Base-by-base conservation (phyloP, 2,329 filamentous ascomycete species). In the Colletotrichum scovillei region DNA sequence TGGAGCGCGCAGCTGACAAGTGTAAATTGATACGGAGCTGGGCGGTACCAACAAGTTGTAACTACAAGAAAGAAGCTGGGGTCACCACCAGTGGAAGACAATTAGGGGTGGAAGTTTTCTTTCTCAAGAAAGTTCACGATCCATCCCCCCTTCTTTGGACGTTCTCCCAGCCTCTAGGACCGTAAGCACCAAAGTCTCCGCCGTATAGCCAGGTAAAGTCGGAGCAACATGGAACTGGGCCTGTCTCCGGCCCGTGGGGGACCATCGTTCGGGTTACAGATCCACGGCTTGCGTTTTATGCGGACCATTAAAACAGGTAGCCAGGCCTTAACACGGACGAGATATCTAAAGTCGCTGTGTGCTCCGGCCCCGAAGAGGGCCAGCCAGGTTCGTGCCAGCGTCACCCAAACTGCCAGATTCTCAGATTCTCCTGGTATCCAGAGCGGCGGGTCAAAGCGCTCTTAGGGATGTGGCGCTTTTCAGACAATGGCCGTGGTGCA, bases 371-470 rank as follows among this genome's bases (percentile, higher is more conserved):
- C 19, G 42, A n/a, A 19, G 42, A 46, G 42, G 19, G 19, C 19
- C 8, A n/a, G 46, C 38, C 30, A 32, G 30, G 30, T 32, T 32
- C 2, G 30, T 32, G 30, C 30, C 38, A 24, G 52, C 11, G 12
- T 63, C 32, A 24, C 32, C 22, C 63, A 42, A 32, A 32, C 46
- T 38, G 38, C 22, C 63, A 49, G 19, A 49, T 49, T 49, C 8
- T 49, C 63, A 49, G 42, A 49, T 49, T 49, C 8, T 49, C 42
- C 42, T 9, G 8, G 42, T 49, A n/a, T 49, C 68, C 63, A 55
- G 63, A 67, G 56, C 14, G 24, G 30, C 32, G 55, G 68, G 68
- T 67, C 63, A 71, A 71, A 71, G 68, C 68, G 68, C 35, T 28
- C n/a, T 24, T n/a, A 19, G 55, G 55, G 46, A 52, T 55, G 62